These are phyloP conservation scores for Globisporangium orthogonon DNA, from an alignment of 352 stramenopile species.

Conservation along the genomic window DNA sequence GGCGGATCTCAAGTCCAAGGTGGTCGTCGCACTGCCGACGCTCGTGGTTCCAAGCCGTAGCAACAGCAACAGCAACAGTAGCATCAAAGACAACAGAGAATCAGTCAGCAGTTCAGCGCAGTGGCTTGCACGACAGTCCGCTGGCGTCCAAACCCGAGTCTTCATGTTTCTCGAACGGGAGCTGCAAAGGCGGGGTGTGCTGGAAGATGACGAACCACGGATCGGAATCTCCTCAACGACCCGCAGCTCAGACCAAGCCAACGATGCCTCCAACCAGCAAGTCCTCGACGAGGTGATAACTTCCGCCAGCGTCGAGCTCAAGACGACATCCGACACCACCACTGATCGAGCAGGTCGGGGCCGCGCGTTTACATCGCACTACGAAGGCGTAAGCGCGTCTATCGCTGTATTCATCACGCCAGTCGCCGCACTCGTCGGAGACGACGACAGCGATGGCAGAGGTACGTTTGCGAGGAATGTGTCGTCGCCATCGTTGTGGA, in stretches of 20 bases:
- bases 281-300: not conserved
- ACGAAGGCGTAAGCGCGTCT: conserved; percentile 4
- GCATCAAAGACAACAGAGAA: not conserved
- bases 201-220: not conserved
- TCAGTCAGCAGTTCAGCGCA: not conserved
- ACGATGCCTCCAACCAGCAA: not conserved
- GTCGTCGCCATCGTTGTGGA: conserved; percentile 9
- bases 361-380: conserved; percentile 3
- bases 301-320: not conserved
- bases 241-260: not conserved
- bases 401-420: conserved; percentile 11
- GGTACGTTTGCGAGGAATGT: conserved; percentile 2
- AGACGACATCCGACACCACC: not conserved
- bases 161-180: conserved; percentile 10
- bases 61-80: not conserved
- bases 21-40: conserved; percentile 12
- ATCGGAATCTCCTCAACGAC: no score
- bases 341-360: not conserved
- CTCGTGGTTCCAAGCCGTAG: conserved; percentile 4
- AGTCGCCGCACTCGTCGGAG: conserved; percentile 6
- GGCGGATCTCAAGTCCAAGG: not conserved
- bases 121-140: conserved; percentile 6
- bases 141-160: conserved; percentile 2
- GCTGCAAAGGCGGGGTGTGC: not conserved
- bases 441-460: not conserved